Evolutionary conservation across 2,329 filamentous ascomycete genomes (phyloP).

Genomic region (Clonostachys solani): DNA sequence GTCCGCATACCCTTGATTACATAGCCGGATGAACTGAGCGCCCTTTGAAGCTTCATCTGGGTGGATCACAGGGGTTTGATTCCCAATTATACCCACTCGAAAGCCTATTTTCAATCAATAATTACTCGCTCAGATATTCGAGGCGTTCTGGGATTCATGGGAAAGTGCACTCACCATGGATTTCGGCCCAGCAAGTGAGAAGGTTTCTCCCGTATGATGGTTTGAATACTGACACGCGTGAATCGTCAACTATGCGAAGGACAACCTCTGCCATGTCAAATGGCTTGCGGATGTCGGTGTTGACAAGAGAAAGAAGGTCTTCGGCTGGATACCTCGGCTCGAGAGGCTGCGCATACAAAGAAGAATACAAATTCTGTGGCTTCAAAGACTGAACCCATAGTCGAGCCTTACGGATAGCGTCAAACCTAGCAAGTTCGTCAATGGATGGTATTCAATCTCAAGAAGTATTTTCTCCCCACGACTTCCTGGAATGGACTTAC

Average conservation of each 20-base stretch:
- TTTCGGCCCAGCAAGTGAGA: conserved; percentile 29
- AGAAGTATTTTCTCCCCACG: too few species aligned
- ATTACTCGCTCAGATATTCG: not conserved
- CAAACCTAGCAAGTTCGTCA: conserved; percentile 12
- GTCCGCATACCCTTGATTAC: conserved; percentile 25
- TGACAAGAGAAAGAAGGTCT: conserved; percentile 27
- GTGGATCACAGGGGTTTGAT: conserved; percentile 32
- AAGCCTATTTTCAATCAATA: conserved; percentile 7
- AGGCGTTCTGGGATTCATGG: not conserved
- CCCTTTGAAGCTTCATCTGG: conserved; percentile 31
- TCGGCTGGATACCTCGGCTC: conserved; percentile 22
- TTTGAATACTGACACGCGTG: conserved; percentile 30
- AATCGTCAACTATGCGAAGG: conserved; percentile 33
- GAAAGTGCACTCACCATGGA: conserved; percentile 7
- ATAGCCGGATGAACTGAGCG: conserved; percentile 35
- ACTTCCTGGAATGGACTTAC: not conserved
- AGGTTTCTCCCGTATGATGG: conserved; percentile 30
- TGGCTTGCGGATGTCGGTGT: conserved; percentile 24
- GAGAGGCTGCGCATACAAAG: not conserved
- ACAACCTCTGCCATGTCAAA: conserved; percentile 26
- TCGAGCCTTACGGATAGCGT: conserved; percentile 25
- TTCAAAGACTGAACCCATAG: conserved; percentile 18
- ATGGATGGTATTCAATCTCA: too few species aligned
- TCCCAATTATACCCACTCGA: conserved; percentile 31
- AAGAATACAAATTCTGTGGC: conserved; percentile 13